These are phyloP conservation scores for Nasturtium officinale DNA, from an alignment of 345 rosid genomes.

Conservation along the genomic window DNA sequence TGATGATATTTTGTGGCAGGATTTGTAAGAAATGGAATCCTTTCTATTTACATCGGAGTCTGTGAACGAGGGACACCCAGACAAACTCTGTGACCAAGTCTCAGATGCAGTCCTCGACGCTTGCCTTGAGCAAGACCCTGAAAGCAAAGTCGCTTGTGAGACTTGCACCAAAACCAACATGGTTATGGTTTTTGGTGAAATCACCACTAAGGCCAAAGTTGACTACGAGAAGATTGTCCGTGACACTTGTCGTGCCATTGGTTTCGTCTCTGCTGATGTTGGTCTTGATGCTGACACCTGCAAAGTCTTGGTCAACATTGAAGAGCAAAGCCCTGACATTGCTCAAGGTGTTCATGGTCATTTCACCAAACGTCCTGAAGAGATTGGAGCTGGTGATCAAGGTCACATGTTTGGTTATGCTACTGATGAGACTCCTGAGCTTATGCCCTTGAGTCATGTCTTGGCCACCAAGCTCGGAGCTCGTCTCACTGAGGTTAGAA, in stretches of 20 bases:
- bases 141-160: conserved; percentile 85
- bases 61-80: conserved; percentile 85
- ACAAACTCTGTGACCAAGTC: conserved; percentile 81
- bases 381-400: conserved; percentile 57
- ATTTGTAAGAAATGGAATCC: conserved; percentile 59
- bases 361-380: conserved; percentile 75
- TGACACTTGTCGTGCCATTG: conserved; percentile 66
- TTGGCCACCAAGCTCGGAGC: conserved; percentile 81
- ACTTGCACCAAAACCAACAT: conserved; percentile 84
- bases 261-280: conserved; percentile 69
- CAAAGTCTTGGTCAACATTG: conserved; percentile 77
- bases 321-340: conserved; percentile 82
- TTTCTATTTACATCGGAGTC: conserved; percentile 79
- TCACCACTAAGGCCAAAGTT: conserved; percentile 73
- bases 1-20: conserved; percentile 30
- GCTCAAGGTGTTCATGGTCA: conserved; percentile 83
- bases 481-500: conserved; percentile 75
- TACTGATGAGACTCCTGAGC: conserved; percentile 72
- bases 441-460: conserved; percentile 77
- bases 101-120: conserved; percentile 83
- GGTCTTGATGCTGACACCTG: conserved; percentile 78
- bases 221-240: conserved; percentile 82
- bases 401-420: conserved; percentile 62
- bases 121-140: conserved; percentile 77
- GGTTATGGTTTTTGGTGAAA: conserved; percentile 85